These are phyloP conservation scores for Sporothrix pseudoabietina DNA, from an alignment of 2,329 filamentous ascomycete species.

Conservation along the genomic window DNA sequence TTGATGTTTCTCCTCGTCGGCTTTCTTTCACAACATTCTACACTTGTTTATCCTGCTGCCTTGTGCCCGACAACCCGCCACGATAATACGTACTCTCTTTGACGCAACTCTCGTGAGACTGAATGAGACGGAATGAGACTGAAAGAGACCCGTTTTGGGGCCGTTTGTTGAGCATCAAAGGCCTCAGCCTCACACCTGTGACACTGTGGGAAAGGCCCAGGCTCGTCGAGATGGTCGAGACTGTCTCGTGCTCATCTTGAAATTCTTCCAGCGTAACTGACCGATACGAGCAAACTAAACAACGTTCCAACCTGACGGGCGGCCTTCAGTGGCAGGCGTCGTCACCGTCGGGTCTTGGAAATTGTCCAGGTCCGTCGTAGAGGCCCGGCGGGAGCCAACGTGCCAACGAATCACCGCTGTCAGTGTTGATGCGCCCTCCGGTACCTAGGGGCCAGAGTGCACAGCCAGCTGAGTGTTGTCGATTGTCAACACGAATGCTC, in stretches of 20 bases:
- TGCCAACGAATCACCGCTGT: not conserved
- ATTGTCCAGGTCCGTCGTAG: not conserved
- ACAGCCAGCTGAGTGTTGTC: not conserved
- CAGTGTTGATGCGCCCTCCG: not conserved
- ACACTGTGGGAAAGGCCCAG: not conserved
- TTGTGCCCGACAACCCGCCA: conserved; percentile 11
- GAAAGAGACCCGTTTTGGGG: no score
- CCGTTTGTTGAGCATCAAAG: not conserved
- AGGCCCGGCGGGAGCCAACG: not conserved
- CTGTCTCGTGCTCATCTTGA: not conserved
- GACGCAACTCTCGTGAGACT: not conserved
- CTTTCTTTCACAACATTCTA: not conserved
- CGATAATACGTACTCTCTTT: not conserved
- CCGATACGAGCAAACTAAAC: not conserved
- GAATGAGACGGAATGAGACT: no score
- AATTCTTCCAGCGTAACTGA: not conserved
- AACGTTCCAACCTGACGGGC: not conserved
- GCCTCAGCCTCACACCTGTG: conserved; percentile 15
- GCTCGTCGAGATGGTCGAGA: not conserved
- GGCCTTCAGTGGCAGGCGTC: not conserved
- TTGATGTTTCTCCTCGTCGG: not conserved
- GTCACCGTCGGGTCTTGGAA: not conserved
- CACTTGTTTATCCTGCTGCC: conserved; percentile 5
- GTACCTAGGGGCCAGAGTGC: no score
- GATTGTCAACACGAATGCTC: not conserved